Conservation (phyloP, 2,329 filamentous ascomycete genomes). For the Fusarium sp. region DNA sequence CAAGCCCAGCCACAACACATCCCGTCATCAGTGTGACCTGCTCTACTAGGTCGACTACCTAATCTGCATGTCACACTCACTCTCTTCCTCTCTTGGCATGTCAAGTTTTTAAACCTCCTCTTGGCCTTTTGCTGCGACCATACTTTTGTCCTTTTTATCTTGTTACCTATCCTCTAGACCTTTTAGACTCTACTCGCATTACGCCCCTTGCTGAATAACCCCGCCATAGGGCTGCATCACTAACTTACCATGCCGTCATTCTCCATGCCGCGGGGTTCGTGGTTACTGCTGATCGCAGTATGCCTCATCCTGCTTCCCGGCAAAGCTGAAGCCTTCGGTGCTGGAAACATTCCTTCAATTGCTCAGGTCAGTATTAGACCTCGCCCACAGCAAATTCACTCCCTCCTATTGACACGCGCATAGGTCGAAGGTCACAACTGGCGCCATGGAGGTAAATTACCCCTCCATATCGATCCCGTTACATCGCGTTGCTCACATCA, state of each 20-base stretch:
- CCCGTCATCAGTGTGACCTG: slow-evolving; percentile 43
- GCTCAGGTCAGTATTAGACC: slow-evolving; percentile 50
- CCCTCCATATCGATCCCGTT: slow-evolving; percentile 8
- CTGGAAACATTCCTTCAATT: slow-evolving; percentile 77
- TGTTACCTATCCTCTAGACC: neutral
- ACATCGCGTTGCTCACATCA: slow-evolving; percentile 20
- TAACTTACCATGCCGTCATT: slow-evolving; percentile 57
- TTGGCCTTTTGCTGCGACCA: neutral
- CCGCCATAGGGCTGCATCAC: slow-evolving; percentile 40
- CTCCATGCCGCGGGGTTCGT: slow-evolving; percentile 57
- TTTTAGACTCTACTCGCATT: neutral
- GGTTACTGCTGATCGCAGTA: slow-evolving; percentile 61
- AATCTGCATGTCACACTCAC: slow-evolving; percentile 12
- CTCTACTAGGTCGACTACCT: slow-evolving; percentile 1
- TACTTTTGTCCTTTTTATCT: neutral
- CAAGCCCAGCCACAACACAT: slow-evolving; percentile 37
- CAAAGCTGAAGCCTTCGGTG: slow-evolving; percentile 70
- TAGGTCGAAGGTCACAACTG: slow-evolving; percentile 75
- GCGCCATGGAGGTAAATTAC: slow-evolving; percentile 69
- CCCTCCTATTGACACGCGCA: slow-evolving; percentile 20
- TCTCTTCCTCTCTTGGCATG: slow-evolving; percentile 16
- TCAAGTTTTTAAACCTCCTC: slow-evolving; percentile 20
- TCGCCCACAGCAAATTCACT: neutral
- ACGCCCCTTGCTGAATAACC: slow-evolving; percentile 23
- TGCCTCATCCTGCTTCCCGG: slow-evolving; percentile 67